Conservation (phyloP, 164 flowering plant species). For the Dillenia suffruticosa region DNA sequence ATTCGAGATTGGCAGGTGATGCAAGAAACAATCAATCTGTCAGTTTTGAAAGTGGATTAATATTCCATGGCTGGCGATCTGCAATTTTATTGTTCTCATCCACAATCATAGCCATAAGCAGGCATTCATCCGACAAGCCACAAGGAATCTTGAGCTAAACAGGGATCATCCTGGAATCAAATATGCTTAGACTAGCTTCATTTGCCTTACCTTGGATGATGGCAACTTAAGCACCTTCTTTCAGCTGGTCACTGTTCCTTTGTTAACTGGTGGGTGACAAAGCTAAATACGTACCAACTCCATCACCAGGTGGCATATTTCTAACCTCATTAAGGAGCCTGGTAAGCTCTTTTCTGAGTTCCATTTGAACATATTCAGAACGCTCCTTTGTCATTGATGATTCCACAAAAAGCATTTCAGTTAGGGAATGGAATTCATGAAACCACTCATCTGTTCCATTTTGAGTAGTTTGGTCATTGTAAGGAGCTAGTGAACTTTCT, state of each 20-base stretch:
- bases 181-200: no score
- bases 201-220: no score
- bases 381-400: constrained; percentile 51
- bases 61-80: no score
- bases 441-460: constrained; percentile 30
- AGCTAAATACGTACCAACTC: constrained; percentile 26
- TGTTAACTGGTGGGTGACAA: not conserved
- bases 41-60: no score
- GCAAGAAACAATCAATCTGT: no score
- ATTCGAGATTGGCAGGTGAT: no score
- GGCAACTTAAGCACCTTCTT: no score
- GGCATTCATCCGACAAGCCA: no score
- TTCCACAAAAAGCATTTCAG: constrained; percentile 39
- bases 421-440: constrained; percentile 44
- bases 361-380: constrained; percentile 39
- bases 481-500: constrained; percentile 32
- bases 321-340: constrained; percentile 43
- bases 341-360: constrained; percentile 33
- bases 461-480: constrained; percentile 23
- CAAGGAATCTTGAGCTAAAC: no score
- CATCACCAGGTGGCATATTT: constrained; percentile 39
- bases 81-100: no score
- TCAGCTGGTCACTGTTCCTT: not conserved
- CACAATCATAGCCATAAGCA: no score
- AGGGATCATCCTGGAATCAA: no score